These are phyloP conservation scores for Penicillium expansum DNA, from an alignment of 2,329 filamentous ascomycete genomes.

Conservation along the genomic window DNA sequence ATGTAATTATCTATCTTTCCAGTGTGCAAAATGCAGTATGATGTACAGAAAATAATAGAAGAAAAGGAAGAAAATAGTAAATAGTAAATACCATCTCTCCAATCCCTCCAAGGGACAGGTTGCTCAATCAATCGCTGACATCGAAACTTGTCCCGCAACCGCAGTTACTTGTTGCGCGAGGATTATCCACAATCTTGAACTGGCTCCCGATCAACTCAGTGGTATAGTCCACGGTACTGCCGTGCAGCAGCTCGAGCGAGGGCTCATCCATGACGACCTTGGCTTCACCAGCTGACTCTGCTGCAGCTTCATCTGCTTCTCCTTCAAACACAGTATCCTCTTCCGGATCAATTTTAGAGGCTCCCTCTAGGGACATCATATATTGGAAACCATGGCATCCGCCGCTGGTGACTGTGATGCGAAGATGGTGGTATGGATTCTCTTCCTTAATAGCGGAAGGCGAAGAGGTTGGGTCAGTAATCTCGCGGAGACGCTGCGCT, in stretches of 20 bases:
- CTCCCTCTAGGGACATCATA: conserved; percentile 74
- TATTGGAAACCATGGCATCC: conserved; percentile 99
- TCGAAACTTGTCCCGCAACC: conserved; percentile 98
- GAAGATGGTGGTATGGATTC: conserved; percentile 81
- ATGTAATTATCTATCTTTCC: conserved; percentile 25
- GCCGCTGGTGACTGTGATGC: conserved; percentile 86
- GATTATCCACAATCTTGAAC: conserved; percentile 96
- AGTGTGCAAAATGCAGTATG: conserved; percentile 13
- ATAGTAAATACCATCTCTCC: not conserved
- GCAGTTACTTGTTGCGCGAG: conserved; percentile 86
- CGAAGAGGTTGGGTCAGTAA: conserved; percentile 56
- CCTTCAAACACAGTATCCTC: conserved; percentile 89
- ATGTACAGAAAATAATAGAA: conserved; percentile 18
- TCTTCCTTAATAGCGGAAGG: conserved; percentile 36
- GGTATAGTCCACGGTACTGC: conserved; percentile 94
- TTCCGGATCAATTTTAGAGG: conserved; percentile 58
- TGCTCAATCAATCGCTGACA: conserved; percentile 65
- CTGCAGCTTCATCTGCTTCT: conserved; percentile 36
- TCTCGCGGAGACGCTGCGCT: conserved; percentile 66
- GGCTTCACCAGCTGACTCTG: conserved; percentile 52
- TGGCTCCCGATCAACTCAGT: conserved; percentile 93
- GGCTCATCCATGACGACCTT: conserved; percentile 86
- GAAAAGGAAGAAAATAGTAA: not conserved
- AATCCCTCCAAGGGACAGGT: not conserved
- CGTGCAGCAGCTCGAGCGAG: conserved; percentile 82